Evolutionary conservation across 306 rosid species (phyloP), one percentile per base, ranked within the genome.

Genomic region (Acmispon strigosus): DNA sequence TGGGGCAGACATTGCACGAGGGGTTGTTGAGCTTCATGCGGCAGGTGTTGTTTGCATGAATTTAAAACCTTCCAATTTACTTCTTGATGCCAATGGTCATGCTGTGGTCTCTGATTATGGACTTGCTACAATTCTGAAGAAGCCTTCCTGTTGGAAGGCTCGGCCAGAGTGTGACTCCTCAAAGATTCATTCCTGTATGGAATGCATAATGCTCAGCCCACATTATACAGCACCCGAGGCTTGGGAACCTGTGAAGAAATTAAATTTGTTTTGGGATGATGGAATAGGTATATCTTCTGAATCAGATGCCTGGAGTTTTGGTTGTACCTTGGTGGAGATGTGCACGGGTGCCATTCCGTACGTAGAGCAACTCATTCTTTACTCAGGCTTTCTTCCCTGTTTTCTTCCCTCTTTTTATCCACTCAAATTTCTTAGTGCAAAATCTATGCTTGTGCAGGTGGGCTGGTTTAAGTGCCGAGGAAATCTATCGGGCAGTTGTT

Each of bases 241-340:
- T 45, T 94, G 97, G 99, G 99, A 94, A 70, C 99, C 99, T 15
- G 95, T 87, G 80, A 90, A 89, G 80, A 94, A 94, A 79, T 76
- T 94, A 66, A 91, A 89, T 83, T 80, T 87, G 72, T 91, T 94
- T 65, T 94, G 99, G 99, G 99, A 94, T 75, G 97, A 94, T 73
- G 96, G 87, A 36, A 88, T 93, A 55, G 98, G 97, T 76, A 89
- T 94, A 80, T 94, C 99, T 82, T 76, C 88, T 12, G 97, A 94
- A 81, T 94, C 97, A 37, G 99, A 94, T 84, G 97, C 99, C 16
- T 94, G 99, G 99, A 94, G 99, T 89, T 94, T 91, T 84, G 99
- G 97, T 78, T 94, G 97, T 85, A 94, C 99, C 17, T 80, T 94
- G 92, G 99, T 94, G 57, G 99, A 94, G 88, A 94, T 94, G 99